Evolutionary conservation across 257 asterid species (phyloP).

Genomic region (Salvia miltiorrhiza): DNA sequence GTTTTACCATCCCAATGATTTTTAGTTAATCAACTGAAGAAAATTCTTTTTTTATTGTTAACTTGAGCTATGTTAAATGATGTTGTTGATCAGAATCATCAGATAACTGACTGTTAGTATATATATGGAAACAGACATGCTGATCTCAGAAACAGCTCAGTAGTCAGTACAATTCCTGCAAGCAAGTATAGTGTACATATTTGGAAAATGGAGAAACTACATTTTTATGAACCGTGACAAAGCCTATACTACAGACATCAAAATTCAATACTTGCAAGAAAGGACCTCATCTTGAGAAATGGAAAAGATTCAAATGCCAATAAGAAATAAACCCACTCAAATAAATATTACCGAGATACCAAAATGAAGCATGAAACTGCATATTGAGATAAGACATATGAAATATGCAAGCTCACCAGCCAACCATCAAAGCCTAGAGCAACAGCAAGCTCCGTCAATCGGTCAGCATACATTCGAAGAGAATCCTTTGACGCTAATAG

Average conservation of each 20-base stretch:
- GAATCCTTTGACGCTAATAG: constrained; percentile 65
- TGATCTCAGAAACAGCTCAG: background rate
- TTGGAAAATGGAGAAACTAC: background rate
- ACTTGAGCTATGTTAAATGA: constrained; percentile 5
- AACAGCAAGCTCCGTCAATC: constrained; percentile 79
- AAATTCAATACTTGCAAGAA: background rate
- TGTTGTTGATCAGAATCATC: background rate
- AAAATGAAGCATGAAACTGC: constrained; percentile 3
- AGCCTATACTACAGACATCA: background rate
- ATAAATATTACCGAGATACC: background rate
- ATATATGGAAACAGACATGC: background rate
- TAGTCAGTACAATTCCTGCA: background rate
- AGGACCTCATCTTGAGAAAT: background rate
- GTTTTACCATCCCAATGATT: background rate
- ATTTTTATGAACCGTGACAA: background rate
- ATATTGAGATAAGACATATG: background rate
- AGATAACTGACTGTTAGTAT: background rate
- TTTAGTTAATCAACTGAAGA: background rate
- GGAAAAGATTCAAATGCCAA: constrained; percentile 2
- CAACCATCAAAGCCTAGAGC: constrained; percentile 96
- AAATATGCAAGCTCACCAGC: constrained; percentile 61
- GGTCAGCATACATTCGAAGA: constrained; percentile 75
- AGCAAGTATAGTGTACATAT: background rate
- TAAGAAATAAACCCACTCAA: background rate
- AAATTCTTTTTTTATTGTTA: background rate